phyloP scores from a whole-genome alignment of 805 yeast genomes.

The Saccharomycopsis malanga region DNA sequence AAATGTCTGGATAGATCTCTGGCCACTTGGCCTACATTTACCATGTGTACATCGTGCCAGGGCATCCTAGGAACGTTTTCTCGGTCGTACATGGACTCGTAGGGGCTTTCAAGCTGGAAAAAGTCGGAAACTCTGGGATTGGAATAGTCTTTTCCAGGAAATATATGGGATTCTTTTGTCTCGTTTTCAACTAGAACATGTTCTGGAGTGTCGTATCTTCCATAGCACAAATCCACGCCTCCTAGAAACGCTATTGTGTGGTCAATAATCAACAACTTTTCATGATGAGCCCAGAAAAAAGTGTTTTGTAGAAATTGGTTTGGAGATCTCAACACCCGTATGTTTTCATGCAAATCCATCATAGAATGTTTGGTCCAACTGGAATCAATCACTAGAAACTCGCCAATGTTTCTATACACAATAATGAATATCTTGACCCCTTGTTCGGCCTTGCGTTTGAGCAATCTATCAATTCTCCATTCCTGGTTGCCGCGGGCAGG shows the following conservation, averaged over 20 bases:
- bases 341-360: constrained; percentile 74
- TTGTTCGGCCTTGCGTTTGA: constrained; percentile 84
- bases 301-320: constrained; percentile 91
- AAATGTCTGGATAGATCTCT: constrained; percentile 90
- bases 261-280: constrained; percentile 80
- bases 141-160: constrained; percentile 97
- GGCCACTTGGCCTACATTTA: constrained; percentile 89
- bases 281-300: constrained; percentile 98
- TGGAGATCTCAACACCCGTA: constrained; percentile 90
- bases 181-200: constrained; percentile 82
- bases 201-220: constrained; percentile 94
- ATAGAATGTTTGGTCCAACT: constrained; percentile 91
- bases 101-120: constrained; percentile 71
- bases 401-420: constrained; percentile 88
- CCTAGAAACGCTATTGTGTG: constrained; percentile 87
- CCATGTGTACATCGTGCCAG: constrained; percentile 99
- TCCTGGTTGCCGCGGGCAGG: constrained; percentile 95
- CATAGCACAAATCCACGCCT: constrained; percentile 92
- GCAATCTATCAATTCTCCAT: constrained; percentile 82
- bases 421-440: constrained; percentile 93
- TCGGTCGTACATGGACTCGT: constrained; percentile 87
- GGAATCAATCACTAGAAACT: constrained; percentile 90
- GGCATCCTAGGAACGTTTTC: constrained; percentile 90
- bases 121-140: constrained; percentile 93
- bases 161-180: constrained; percentile 40